Evolutionary conservation across 192 early-diverging fungal genomes (phyloP).

Genomic region (Tieghemiomyces parasiticus): DNA sequence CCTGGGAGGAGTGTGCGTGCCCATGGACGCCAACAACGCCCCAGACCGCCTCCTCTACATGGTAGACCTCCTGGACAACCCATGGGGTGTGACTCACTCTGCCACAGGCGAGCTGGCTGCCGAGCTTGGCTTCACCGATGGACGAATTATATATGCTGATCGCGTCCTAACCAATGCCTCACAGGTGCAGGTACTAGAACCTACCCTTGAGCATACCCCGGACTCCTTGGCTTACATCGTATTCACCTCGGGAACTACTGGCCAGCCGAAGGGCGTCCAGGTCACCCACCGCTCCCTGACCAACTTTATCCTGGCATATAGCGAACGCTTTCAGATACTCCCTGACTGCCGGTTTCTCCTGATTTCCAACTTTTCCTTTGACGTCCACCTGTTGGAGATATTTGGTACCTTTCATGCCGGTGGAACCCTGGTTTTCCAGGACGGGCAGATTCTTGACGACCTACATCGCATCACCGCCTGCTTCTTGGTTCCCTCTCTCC

Average conservation of each 20-base stretch:
- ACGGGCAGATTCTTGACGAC: background rate
- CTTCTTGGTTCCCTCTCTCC: background rate
- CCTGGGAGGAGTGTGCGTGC: no score
- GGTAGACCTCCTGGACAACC: no score
- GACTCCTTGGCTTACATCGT: background rate
- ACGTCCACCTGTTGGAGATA: background rate
- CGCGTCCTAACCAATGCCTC: background rate
- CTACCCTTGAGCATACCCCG: background rate
- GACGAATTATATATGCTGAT: no score
- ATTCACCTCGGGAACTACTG: slow-evolving; percentile 5
- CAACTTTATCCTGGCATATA: background rate
- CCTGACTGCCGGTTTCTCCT: background rate
- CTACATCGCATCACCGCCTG: background rate
- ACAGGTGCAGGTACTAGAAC: no score
- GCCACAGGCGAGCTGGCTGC: no score
- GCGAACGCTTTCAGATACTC: background rate
- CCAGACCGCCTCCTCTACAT: no score
- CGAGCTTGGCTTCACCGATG: no score
- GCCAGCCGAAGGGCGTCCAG: background rate
- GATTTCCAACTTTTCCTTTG: background rate
- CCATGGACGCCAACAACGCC: no score
- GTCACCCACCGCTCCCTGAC: background rate
- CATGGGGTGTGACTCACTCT: no score
- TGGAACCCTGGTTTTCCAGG: background rate
- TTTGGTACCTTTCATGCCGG: background rate